Evolutionary conservation across 2,329 filamentous ascomycete species (phyloP), one percentile per base, ranked within the genome.

Genomic region (Nothopassalora personata): DNA sequence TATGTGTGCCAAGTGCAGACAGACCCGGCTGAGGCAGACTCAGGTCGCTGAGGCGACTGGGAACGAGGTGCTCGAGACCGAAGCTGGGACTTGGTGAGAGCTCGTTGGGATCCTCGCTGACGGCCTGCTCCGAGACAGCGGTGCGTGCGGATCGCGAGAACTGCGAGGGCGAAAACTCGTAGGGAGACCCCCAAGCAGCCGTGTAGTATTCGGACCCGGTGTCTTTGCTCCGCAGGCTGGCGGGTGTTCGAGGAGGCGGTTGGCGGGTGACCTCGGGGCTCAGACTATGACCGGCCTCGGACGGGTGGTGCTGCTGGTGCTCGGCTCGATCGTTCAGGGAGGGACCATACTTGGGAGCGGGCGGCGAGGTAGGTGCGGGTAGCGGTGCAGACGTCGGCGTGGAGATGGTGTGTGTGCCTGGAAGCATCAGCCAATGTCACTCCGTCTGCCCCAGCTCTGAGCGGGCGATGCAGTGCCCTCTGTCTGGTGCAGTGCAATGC

Each of bases 121-220:
- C 60, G 13, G 63, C 59, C 54, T 70, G 69, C 55, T 70, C 69
- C 27, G 70, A 69, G 31, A 67, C 62, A 23, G 67, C 70, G 39
- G 70, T 71, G 51, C 67, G 69, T 52, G 66, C 69, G 9, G 71
- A 69, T 50, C 62, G 58, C 19, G 71, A 68, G 19, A 67, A 59
- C 11, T 72, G 62, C 30, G 70, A 87, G 11, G 81, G 78, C 43
- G 87, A 82, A 62, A 81, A 82, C 57, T 89, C 86, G 76, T 96
- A 96, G 23, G 92, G 92, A 56, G 91, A 96, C 58, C 92, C 92
- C 91, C 92, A 96, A 72, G 88, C 92, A 52, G 91, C 88, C 50
- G 90, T 94, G 70, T 84, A 72, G 63, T 72, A 73, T 18, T 70
- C 69, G 3, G 71, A 72, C 46, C 63, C 64, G 54, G 66, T 65